These are phyloP conservation scores for Ceratocystis papillata DNA, from an alignment of 2,329 filamentous ascomycete genomes.

Conservation along the genomic window DNA sequence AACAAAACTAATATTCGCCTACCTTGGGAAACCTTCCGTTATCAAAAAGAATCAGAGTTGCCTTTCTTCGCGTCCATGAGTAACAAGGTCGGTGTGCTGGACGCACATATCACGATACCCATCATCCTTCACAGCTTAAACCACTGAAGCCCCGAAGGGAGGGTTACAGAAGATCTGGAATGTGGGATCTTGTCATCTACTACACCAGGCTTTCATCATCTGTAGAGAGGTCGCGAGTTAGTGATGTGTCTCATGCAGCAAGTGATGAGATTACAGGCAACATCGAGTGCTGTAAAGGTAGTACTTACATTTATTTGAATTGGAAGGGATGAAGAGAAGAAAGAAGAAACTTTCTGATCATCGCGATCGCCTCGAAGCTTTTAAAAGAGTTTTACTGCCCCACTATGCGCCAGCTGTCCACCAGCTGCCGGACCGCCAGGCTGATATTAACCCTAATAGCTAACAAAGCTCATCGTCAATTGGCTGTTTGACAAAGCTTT, in stretches of 20 bases:
- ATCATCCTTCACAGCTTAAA: constrained; percentile 52
- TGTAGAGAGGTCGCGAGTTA: constrained; percentile 35
- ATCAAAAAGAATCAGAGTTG: constrained; percentile 72
- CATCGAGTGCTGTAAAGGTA: constrained; percentile 11
- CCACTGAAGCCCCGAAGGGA: constrained; percentile 87
- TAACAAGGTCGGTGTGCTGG: constrained; percentile 99
- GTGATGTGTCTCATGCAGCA: constrained; percentile 23
- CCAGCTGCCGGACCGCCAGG: constrained; percentile 1
- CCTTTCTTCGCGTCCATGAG: constrained; percentile 89
- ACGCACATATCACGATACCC: constrained; percentile 92
- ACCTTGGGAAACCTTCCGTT: constrained; percentile 13
- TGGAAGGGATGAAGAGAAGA: constrained; percentile 78
- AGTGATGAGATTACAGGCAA: constrained; percentile 13
- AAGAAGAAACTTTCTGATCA: constrained; percentile 35
- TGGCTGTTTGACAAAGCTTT: neutral
- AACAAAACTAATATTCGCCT: constrained; percentile 24
- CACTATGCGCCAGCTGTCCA: constrained; percentile 3
- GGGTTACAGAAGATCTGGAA: constrained; percentile 59
- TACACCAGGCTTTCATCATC: constrained; percentile 99
- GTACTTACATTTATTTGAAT: constrained; percentile 90
- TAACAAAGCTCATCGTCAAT: neutral
- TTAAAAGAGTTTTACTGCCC: constrained; percentile 16
- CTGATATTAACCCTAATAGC: constrained; percentile 15
- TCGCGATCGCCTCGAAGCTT: constrained; percentile 13
- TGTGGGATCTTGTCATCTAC: constrained; percentile 67